Conservation (phyloP, 2,329 filamentous ascomycete species). For the Volutella citrinella region DNA sequence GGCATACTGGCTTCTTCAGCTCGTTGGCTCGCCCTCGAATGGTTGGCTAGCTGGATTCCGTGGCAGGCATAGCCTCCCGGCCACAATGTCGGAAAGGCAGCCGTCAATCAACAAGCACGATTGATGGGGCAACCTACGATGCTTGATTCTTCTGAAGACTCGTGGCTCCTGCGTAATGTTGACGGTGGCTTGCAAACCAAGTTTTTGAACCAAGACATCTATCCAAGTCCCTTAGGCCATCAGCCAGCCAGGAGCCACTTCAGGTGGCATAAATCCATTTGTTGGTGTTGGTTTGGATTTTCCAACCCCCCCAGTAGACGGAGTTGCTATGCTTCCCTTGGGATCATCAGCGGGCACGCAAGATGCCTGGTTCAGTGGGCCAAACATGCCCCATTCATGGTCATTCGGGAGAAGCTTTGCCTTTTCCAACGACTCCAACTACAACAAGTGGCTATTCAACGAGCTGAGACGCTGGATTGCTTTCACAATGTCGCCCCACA, state of each 20-base stretch:
- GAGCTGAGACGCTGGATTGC: conserved; percentile 53
- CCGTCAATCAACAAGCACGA: conserved; percentile 50
- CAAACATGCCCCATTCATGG: too few relatives aligned
- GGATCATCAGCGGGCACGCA: conserved; percentile 4
- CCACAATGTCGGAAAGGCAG: conserved; percentile 53
- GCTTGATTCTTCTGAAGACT: too few relatives aligned
- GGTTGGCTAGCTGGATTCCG: conserved; percentile 54
- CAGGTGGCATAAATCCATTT: conserved; percentile 55
- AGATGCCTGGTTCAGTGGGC: conserved; percentile 24
- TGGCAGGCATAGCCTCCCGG: conserved; percentile 54
- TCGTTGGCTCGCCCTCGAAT: conserved; percentile 48
- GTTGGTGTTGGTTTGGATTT: conserved; percentile 55
- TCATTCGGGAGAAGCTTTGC: too few relatives aligned
- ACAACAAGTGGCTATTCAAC: conserved; percentile 52
- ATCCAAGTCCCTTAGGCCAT: too few relatives aligned
- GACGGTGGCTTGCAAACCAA: too few relatives aligned
- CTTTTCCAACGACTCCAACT: conserved; percentile 59
- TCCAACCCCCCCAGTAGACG: conserved; percentile 13
- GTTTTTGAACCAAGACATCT: too few relatives aligned
- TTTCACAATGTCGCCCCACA: conserved; percentile 55
- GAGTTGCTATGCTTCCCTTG: conserved; percentile 6
- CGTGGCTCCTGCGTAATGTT: too few relatives aligned
- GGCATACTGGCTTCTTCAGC: conserved; percentile 54
- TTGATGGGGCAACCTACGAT: conserved; percentile 41
- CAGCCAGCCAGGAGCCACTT: conserved; percentile 53